A percentile compares a stretch with the other conserved stretches of the same genome.
phyloP scores from a whole-genome alignment of 768 basidiomycete genomes.

The Albatrellus ellisii region DNA sequence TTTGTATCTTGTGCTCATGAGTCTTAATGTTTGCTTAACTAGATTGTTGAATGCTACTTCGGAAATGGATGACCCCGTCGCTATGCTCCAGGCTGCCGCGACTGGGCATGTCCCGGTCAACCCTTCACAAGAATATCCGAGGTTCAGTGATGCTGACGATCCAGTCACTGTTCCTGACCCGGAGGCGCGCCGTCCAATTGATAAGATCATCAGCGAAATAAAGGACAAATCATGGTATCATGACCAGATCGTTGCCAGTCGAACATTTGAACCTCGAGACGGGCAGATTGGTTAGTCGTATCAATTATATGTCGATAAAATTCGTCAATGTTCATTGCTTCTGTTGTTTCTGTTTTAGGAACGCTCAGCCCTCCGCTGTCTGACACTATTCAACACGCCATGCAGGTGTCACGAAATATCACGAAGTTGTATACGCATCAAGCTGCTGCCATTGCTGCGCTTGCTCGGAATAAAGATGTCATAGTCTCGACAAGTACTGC shows the following conservation, averaged over 20 bases:
- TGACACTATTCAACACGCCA: conserved; percentile 35
- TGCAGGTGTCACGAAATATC: conserved; percentile 48
- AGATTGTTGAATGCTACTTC: conserved; percentile 49
- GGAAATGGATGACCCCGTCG: conserved; percentile 43
- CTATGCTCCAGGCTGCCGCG: conserved; percentile 52
- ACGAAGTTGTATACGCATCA: conserved; percentile 56
- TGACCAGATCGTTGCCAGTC: conserved; percentile 50
- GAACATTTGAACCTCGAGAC: conserved; percentile 38
- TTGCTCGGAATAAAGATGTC: conserved; percentile 48
- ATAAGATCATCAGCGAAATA: conserved; percentile 44
- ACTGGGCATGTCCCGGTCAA: conserved; percentile 60
- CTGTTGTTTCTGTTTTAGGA: conserved; percentile 21
- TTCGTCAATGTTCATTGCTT: no score
- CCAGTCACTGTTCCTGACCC: conserved; percentile 21
- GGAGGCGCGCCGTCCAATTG: conserved; percentile 43
- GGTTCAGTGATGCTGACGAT: conserved; percentile 3
- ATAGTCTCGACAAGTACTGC: conserved; percentile 88
- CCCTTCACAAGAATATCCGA: conserved; percentile 20
- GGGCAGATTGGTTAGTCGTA: conserved; percentile 34
- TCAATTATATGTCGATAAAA: background rate
- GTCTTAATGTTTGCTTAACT: background rate
- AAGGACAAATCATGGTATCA: conserved; percentile 49
- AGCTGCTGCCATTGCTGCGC: conserved; percentile 53
- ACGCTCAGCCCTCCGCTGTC: conserved; percentile 46
- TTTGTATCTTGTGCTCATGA: background rate